These are phyloP conservation scores for Botrytis fragariae DNA, from an alignment of 2,329 filamentous ascomycete species.

Conservation along the genomic window DNA sequence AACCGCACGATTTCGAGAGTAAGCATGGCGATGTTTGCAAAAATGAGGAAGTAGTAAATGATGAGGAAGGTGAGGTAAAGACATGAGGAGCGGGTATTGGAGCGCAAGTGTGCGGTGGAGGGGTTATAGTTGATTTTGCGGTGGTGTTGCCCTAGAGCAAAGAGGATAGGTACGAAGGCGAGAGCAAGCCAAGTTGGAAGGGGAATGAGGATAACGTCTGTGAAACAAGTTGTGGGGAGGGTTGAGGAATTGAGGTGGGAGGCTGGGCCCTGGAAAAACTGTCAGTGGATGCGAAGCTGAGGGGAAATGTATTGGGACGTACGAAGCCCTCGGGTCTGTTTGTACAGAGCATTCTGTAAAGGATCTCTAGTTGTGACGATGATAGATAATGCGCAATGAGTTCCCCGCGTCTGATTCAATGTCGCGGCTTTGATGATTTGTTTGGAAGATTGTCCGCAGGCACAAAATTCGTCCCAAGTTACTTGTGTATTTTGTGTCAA, in stretches of 20 bases:
- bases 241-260: constrained; percentile 38
- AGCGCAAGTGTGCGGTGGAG: constrained; percentile 29
- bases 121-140: constrained; percentile 29
- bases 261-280: constrained; percentile 34
- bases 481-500: not conserved
- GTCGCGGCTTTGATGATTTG: not conserved
- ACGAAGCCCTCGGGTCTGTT: constrained; percentile 40
- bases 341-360: constrained; percentile 30
- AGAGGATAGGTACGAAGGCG: constrained; percentile 31
- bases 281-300: not conserved
- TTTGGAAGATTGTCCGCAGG: not conserved
- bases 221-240: constrained; percentile 41
- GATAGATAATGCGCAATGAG: not conserved
- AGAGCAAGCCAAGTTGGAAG: constrained; percentile 40
- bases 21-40: constrained; percentile 37
- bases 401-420: not conserved
- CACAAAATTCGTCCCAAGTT: not conserved
- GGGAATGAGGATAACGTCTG: constrained; percentile 40
- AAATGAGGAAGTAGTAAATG: constrained; percentile 38
- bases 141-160: constrained; percentile 27
- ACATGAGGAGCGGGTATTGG: constrained; percentile 19
- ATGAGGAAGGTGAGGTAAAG: constrained; percentile 23
- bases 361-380: not conserved
- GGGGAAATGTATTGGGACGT: constrained; percentile 21
- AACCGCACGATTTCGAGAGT: constrained; percentile 40